Base-by-base conservation (phyloP, 495 filamentous ascomycete species). In the Pseudoneurospora amorphoporcata region DNA sequence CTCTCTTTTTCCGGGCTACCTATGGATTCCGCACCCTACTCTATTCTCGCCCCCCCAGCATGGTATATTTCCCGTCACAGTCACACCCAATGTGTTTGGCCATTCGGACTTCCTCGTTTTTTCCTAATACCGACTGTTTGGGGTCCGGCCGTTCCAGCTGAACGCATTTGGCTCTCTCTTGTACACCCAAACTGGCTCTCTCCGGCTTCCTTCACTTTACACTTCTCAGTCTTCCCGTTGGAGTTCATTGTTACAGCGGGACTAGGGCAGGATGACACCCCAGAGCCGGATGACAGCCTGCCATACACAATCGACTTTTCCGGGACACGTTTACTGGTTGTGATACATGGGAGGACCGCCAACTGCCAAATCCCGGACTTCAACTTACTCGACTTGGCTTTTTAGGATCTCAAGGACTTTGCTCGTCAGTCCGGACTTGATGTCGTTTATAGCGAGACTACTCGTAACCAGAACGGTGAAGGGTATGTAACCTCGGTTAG, bases 361-460 rank as follows among this genome's bases (percentile, higher is more conserved):
- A 74, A 47, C 70, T 39, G 19, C 71, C 73, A 72, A 53, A 79
- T 80, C 82, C 84, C 79, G 83, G 83, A 83, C 80, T 76, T 77
- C 84, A 77, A 86, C 83, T 86, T 86, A 86, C 84, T 83, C 81
- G 82, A 82, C 82, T 76, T 86, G 85, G 85, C 84, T 84, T 81
- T 87, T 79, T 92, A 99, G 95, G 96, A 99, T 82, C 89, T 99
- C 53, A 99, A 99, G 92, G 95, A 99, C 83, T 99, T 98, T 81
- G 96, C 95, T 72, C 95, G 95, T 79, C 92, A 94, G 80, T 96
- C 94, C 83, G 93, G 94, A 79, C 88, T 96, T 82, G 96, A 98
- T 81, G 95, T 99, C 76, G 95, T 99, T 73, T 99, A 97, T 80
- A 97, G 94, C 70, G 95, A 99, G 84, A 94, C 96, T 38, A 91